These are phyloP conservation scores for Tephrocybe sp. DNA, from an alignment of 768 basidiomycete species.

Conservation along the genomic window DNA sequence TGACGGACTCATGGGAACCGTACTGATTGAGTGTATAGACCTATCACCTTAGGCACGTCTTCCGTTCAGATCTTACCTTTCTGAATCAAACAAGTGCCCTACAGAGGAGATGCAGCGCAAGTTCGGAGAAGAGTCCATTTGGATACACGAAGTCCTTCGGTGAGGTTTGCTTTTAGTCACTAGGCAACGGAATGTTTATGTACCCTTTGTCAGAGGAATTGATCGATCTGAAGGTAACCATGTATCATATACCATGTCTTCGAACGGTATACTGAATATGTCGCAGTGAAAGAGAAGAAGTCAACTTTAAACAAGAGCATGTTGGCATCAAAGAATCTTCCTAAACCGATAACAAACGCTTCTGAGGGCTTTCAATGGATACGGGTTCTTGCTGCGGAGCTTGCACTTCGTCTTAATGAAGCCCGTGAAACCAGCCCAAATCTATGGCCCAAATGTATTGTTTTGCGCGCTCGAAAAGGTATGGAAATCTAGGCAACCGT, in stretches of 20 bases:
- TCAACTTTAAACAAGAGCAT: slow-evolving; percentile 82
- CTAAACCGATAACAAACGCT: slow-evolving; percentile 67
- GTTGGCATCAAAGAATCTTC: slow-evolving; percentile 94
- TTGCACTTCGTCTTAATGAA: slow-evolving; percentile 81
- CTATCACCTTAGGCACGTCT: slow-evolving; percentile 52
- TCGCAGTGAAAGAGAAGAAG: slow-evolving; percentile 85
- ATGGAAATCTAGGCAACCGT: neutral
- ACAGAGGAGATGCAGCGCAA: slow-evolving; percentile 76
- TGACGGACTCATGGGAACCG: neutral
- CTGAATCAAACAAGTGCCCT: slow-evolving; percentile 8
- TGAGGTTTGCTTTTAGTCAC: slow-evolving; percentile 26
- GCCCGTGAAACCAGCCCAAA: slow-evolving; percentile 69
- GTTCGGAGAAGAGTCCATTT: slow-evolving; percentile 80
- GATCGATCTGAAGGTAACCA: slow-evolving; percentile 82
- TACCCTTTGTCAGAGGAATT: slow-evolving; percentile 56
- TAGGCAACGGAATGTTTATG: neutral
- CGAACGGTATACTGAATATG: slow-evolving; percentile 4
- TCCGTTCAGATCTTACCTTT: neutral
- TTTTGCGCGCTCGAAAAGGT: slow-evolving; percentile 76
- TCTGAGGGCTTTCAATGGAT: slow-evolving; percentile 90
- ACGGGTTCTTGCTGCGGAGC: slow-evolving; percentile 84
- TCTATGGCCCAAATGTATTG: slow-evolving; percentile 91
- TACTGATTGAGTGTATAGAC: slow-evolving; percentile 29
- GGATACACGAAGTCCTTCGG: slow-evolving; percentile 93
- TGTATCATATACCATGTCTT: neutral